Evolutionary conservation across 108 stramenopile species (phyloP), one percentile per base, ranked within the genome.

Genomic region (Nitzschia sp.): DNA sequence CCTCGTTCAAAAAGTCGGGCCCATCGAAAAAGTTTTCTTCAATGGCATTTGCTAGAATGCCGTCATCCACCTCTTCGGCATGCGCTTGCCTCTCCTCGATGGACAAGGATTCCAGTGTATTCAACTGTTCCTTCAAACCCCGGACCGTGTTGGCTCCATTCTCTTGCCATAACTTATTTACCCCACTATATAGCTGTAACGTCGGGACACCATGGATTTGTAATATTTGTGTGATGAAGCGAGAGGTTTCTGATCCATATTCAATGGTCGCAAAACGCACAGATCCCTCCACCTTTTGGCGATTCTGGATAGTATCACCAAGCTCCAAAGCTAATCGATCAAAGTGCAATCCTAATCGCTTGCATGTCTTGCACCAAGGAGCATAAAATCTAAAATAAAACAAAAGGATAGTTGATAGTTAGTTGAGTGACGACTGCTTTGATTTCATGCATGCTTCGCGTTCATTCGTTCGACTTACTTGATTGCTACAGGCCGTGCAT

Each of bases 321-420:
- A 57, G 33, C n/a, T 73, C 64, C 46, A 45, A 52, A 9, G 72
- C 72, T 27, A 73, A 63, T 30, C 58, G 44, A 25, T 64, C 27
- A 29, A 65, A 73, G 23, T 73, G 72, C 3, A 64, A 32, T 19
- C 64, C 72, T 1, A 73, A 35, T n/a, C 25, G 29, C 48, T 65
- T 38, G 56, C 72, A 73, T 16, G 53, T 65, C 32, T 73, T 73
- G 63, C 72, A 73, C 72, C 72, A 73, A 22, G 64, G 64, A 23
- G 72, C 72, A 30, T 73, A 64, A 31, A 65, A 73, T 48, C 71
- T 72, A 44, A 31, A 31, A 28, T 35, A 1, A 38, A 61, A n/a
- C n/a, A n/a, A 4, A 50, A 50, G 5, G 19, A 5, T 6, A 21
- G 11, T 23, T 53, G 52, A 13, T 53, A 53, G 52, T 25, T n/a